Evolutionary conservation across 2,329 filamentous ascomycete species (phyloP), one percentile per base, ranked within the genome.

Genomic region (Nectriaceae sp.): DNA sequence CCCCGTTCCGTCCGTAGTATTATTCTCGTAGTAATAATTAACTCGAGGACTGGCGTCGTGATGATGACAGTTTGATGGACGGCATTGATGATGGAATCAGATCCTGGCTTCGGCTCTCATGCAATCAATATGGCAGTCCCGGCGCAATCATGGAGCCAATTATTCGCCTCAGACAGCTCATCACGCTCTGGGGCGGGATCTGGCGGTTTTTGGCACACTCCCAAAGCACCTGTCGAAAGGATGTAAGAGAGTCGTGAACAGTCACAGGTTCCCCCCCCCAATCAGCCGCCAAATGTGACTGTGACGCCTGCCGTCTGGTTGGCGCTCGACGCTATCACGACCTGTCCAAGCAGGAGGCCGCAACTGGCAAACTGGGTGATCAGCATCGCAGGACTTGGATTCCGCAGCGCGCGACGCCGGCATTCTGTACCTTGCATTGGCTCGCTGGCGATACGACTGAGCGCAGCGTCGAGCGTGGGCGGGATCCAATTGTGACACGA

Each of bases 401-500:
- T 36, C 33, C 8, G 37, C 37, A 20, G 18, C 18, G 40, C 40
- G 40, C 24, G 26, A 43, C 40, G 40, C 40, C 40, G 40, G 11
- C 40, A 26, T 8, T 19, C 24, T 19, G 40, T 43, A 43, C 40
- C 40, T 43, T 43, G 40, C 40, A 43, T 43, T 35, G 40, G 26
- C 39, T 29, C 39, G 39, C 39, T 20, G 37, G 51, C 41, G 41
- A 53, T 61, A 49, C 53, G 52, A 57, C 53, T 51, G 51, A 54
- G 44, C 46, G 49, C 46, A 44, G 46, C 52, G 44, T 54, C 45
- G 47, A 55, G 53, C 46, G 43, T 45, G 38, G 50, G 47, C 53
- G 56, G 58, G 8, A 36, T 38, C 24, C 11, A 22, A 36, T 61
- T 62, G 60, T 61, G 60, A 64, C 51, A 63, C 59, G 49, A 60